phyloP scores from a whole-genome alignment of 1,284 basidiomycete genomes.

The Cryptococcus amylolentus region DNA sequence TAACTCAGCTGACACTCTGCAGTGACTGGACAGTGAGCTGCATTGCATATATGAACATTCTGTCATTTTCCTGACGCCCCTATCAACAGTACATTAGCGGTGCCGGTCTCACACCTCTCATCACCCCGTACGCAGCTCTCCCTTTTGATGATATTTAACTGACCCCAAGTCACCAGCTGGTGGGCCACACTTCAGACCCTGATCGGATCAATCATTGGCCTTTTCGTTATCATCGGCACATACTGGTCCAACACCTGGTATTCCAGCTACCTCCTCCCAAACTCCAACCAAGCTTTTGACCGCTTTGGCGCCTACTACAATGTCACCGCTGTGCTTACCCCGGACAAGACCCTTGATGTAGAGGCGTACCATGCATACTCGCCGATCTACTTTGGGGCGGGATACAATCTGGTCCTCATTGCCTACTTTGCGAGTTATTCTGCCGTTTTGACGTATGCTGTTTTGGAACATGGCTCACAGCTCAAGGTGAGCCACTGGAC shows the following conservation, averaged over 20 bases:
- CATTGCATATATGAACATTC: background rate
- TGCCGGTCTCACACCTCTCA: conserved; percentile 14
- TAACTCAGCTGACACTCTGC: no score
- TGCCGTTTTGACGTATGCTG: conserved; percentile 8
- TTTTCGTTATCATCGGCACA: conserved; percentile 6
- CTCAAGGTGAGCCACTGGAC: conserved; percentile 3
- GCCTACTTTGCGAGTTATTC: conserved; percentile 12
- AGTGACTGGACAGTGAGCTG: conserved; percentile 28
- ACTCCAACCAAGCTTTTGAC: conserved; percentile 17
- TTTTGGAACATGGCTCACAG: conserved; percentile 7
- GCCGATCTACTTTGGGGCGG: conserved; percentile 15
- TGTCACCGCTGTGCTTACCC: conserved; percentile 27
- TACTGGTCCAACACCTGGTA: conserved; percentile 14
- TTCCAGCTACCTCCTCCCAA: conserved; percentile 9
- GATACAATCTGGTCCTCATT: conserved; percentile 7
- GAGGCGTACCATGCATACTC: conserved; percentile 25
- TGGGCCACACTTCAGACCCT: conserved; percentile 9
- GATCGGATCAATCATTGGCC: conserved; percentile 10
- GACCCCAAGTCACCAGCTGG: background rate
- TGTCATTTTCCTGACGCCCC: background rate
- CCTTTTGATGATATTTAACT: no score
- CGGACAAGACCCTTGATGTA: conserved; percentile 20
- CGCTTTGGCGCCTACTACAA: conserved; percentile 26
- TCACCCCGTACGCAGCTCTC: conserved; percentile 6
- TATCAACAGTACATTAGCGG: conserved; percentile 8